Base-by-base conservation (phyloP, 1,284 basidiomycete species). In the Boletellus deceptivus region DNA sequence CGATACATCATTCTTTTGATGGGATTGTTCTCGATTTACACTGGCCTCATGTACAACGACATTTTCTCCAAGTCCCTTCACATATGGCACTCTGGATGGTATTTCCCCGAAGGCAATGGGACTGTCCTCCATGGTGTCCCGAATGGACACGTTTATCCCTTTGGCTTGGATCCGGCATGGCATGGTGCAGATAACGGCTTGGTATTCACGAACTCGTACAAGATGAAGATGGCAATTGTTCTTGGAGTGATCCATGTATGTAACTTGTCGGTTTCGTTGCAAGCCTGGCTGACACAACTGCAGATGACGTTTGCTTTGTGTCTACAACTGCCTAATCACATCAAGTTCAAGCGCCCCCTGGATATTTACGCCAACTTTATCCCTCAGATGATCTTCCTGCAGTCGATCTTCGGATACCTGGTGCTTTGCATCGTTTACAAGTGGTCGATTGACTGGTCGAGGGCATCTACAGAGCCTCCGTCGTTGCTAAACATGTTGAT, bases 151-250 rank as follows among this genome's bases (percentile, higher is more conserved):
- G 77, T 83, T 33, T 99, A 99, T 75, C 84, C 90, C 2, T 93
- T 99, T 61, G 97, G 97, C 60, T 72, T 99, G 59, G 97, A 99
- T 70, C 94, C 96, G 41, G 86, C 76, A 49, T 99, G 97, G 97
- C 94, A 98, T 69, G 93, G 88, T 33, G 80, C 95, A 9, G 91
- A 94, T 60, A 99, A 99, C 68, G 78, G 78, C 1, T 79, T 99
- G 53, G 86, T 98, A 50, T 99, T 99, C 71, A 91, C 90, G 56
- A 99, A 99, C 72, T 98, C 95, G 50, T 95, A 97, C 79, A 99
- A 99, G 86, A 99, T 99, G 97, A 99, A 99, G 78, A 95, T 99
- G 93, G 93, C 93, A 16, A 89, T 99, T 67, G 85, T 99, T 49
- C 75, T 99, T 52, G 97, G 97, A 72, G 96, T 99, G 58, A 89